A percentile compares a stretch with the other conserved stretches of the same genome.
Conservation (phyloP, 176 grass and related monocot genomes). For the Cocos nucifera region DNA sequence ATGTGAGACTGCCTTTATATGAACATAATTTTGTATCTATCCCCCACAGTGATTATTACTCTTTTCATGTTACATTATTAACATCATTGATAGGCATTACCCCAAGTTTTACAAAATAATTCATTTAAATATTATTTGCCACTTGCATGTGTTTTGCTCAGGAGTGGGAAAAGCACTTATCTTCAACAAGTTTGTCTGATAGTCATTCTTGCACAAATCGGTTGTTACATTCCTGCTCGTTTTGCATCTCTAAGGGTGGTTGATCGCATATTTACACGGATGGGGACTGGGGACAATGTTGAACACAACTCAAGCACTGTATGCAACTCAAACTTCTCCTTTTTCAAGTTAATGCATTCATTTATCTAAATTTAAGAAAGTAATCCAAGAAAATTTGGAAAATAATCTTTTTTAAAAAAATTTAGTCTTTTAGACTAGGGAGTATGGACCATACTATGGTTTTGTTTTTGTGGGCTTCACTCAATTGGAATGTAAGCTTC, state of each 20-base stretch:
- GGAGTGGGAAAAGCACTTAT: constrained; percentile 99
- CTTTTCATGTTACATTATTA: neutral
- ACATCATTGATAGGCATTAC: constrained; percentile 4
- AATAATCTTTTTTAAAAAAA: constrained; percentile 12
- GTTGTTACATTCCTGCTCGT: constrained; percentile 87
- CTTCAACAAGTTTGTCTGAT: constrained; percentile 96
- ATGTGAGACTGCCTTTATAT: constrained; percentile 39
- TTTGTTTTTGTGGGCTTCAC: too few species aligned
- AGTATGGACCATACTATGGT: too few species aligned
- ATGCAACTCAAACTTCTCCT: constrained; percentile 15
- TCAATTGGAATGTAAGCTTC: too few species aligned
- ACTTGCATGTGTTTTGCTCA: constrained; percentile 26
- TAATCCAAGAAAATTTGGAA: neutral
- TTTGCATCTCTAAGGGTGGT: constrained; percentile 85
- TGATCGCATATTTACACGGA: constrained; percentile 89
- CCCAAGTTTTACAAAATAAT: neutral
- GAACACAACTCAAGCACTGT: constrained; percentile 95
- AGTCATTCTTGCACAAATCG: constrained; percentile 88
- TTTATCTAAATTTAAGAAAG: neutral
- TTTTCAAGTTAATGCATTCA: neutral
- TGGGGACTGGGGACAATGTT: constrained; percentile 68
- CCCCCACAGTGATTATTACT: too few species aligned
- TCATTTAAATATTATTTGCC: too few species aligned
- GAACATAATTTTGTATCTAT: too few species aligned
- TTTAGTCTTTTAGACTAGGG: constrained; percentile 18